These are phyloP conservation scores for Stenocarpella maydis DNA, from an alignment of 2,329 filamentous ascomycete genomes.

Conservation along the genomic window DNA sequence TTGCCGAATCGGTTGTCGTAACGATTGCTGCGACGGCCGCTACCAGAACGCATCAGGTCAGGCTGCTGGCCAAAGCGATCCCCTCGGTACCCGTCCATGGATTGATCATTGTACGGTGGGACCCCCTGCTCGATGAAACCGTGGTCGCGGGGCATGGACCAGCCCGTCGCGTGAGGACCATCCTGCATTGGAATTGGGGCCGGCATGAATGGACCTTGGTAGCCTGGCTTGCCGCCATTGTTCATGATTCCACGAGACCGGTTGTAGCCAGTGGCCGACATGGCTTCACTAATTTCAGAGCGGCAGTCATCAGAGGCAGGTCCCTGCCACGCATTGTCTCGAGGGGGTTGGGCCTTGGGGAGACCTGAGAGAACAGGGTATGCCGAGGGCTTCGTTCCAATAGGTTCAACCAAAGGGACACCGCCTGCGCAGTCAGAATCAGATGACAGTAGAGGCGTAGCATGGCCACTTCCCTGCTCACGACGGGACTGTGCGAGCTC, in stretches of 20 bases:
- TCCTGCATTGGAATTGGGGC: slow-evolving; percentile 45
- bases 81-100: slow-evolving; percentile 52
- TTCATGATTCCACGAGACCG: slow-evolving; percentile 66
- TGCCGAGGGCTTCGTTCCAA: slow-evolving; percentile 37
- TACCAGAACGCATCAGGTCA: slow-evolving; percentile 54
- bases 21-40: slow-evolving; percentile 55
- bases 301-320: slow-evolving; percentile 60
- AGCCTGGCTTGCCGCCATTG: slow-evolving; percentile 52
- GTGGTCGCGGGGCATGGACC: slow-evolving; percentile 54
- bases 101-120: slow-evolving; percentile 43
- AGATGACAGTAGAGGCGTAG: slow-evolving; percentile 54
- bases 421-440: slow-evolving; percentile 46
- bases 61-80: slow-evolving; percentile 59
- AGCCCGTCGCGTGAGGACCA: slow-evolving; percentile 51
- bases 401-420: slow-evolving; percentile 37
- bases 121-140: slow-evolving; percentile 51
- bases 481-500: slow-evolving; percentile 73
- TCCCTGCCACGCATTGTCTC: slow-evolving; percentile 58
- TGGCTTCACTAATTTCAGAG: slow-evolving; percentile 64
- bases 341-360: slow-evolving; percentile 48
- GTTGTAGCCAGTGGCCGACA: slow-evolving; percentile 60
- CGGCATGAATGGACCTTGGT: slow-evolving; percentile 41
- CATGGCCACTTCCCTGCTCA: slow-evolving; percentile 64
- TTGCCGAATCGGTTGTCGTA: slow-evolving; percentile 52
- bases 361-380: slow-evolving; percentile 45